Evolutionary conservation across 2,329 filamentous ascomycete species (phyloP), one percentile per base, ranked within the genome.

Genomic region (Bipolaris sorokiniana): DNA sequence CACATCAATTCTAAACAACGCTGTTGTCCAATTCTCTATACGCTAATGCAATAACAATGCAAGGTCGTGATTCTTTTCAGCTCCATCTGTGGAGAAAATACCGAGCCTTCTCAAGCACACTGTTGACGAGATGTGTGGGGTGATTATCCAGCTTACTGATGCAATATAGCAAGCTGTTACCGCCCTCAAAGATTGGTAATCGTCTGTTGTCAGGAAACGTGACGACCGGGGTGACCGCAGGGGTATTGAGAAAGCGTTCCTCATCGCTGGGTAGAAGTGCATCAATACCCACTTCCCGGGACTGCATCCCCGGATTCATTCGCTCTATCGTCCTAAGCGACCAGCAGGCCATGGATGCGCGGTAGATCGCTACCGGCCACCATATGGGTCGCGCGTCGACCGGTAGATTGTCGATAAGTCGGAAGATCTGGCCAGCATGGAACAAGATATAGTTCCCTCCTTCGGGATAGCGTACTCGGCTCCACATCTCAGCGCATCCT

Each of bases 361-460:
- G 54, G 22, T 56, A 56, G 5, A 56, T 36, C 7, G 54, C 54
- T 18, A 52, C 20, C 11, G 54, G 54, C 54, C 54, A 56, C 54
- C 54, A 56, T 7, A 36, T 48, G 6, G 54, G 54, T 18, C 54
- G 48, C 16, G 36, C n/a, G 16, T 52, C 48, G n/a, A 48, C 5
- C 7, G 54, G 20, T 18, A 52, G 26, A 5, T 28, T 52, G 10
- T 56, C 54, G 20, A 56, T 42, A 4, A 56, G 42, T 23, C 54
- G 36, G 42, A 56, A 56, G 20, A 56, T 44, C 33, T 56, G 54
- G 5, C 54, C 54, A 2, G 54, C 54, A 42, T 56, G 54, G 7
- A 56, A 56, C 4, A 56, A 41, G 2, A 56, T 41, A 22, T 56
- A 56, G 42, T 49, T 56, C 22, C 36, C 48, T 1, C 48, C 54